Evolutionary conservation across 2,329 filamentous ascomycete genomes (phyloP), one percentile per base, ranked within the genome.

Genomic region (Scedosporium aurantiacum): DNA sequence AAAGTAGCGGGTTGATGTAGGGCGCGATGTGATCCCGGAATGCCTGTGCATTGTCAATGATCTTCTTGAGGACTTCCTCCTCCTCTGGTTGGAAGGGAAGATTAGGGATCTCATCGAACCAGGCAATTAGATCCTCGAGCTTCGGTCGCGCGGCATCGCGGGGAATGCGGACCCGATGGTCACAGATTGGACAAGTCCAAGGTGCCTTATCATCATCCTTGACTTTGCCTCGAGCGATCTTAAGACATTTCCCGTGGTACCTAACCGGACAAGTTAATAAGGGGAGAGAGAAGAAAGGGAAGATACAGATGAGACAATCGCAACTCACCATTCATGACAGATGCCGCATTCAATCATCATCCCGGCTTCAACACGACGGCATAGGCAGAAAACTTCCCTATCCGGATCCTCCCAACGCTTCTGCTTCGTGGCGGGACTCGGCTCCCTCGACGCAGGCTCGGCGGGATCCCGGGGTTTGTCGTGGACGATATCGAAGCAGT

Each of bases 331-430:
- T 77, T 99, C 94, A 69, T 97, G 93, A 74, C 94, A 99, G 45
- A 97, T 80, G 72, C 97, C 94, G 72, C 94, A 99, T 74, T 99
- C 94, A 68, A 99, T 97, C 94, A 99, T 99, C 88, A 97, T 95
- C 59, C 94, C 94, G 43, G 93, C 91, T 74, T 99, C 94, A 5
- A 91, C 84, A 65, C 87, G 90, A 63, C 94, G 86, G 75, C 94
- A 99, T 66, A 99, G 96, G 73, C 94, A 99, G 72, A 97, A 99
- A 0, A 97, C 93, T 70, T 97, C 92, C 41, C 83, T 81, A 37
- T 76, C 85, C 70, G 78, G 82, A 68, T 88, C 81, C 67, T 87
- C 79, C 81, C 76, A 87, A 66, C 75, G 82, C 63, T 72, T 79
- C 60, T 74, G 70, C 55, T 79, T 80, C 6, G 78, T 81, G 6